phyloP scores from a whole-genome alignment of 2,329 filamentous ascomycete genomes.

The Xylaria sp. region DNA sequence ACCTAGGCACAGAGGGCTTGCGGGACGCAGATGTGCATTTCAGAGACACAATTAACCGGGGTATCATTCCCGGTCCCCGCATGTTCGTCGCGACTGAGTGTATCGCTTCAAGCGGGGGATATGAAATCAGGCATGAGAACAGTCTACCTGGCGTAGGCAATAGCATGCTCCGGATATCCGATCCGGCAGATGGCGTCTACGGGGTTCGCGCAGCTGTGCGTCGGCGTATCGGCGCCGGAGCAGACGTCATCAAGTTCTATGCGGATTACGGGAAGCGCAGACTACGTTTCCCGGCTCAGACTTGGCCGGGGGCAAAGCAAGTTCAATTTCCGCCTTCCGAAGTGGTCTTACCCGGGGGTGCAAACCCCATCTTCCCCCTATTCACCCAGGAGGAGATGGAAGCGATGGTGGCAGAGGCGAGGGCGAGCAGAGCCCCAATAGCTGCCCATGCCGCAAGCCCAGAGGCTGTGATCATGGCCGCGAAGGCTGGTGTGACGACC shows the following conservation, averaged over 20 bases:
- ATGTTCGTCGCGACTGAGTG: conserved; percentile 65
- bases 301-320: conserved; percentile 45
- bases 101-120: conserved; percentile 61
- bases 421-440: conserved; percentile 54
- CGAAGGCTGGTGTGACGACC: conserved; percentile 57
- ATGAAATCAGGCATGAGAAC: conserved; percentile 61
- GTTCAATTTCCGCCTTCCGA: conserved; percentile 52
- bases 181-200: conserved; percentile 59
- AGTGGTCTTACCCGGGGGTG: conserved; percentile 36
- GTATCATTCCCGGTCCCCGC: conserved; percentile 63
- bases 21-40: conserved; percentile 61
- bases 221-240: conserved; percentile 58
- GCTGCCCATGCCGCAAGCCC: conserved; percentile 56
- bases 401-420: conserved; percentile 60
- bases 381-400: conserved; percentile 62
- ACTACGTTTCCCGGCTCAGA: conserved; percentile 53
- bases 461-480: conserved; percentile 57
- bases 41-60: conserved; percentile 64
- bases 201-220: conserved; percentile 59
- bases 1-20: conserved; percentile 64
- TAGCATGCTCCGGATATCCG: conserved; percentile 52
- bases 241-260: conserved; percentile 63
- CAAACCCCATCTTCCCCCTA: conserved; percentile 56
- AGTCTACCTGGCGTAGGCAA: conserved; percentile 44
- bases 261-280: conserved; percentile 59